Evolutionary conservation across 768 basidiomycete genomes (phyloP), one percentile per base, ranked within the genome.

Genomic region (Termitomyces titanicus): DNA sequence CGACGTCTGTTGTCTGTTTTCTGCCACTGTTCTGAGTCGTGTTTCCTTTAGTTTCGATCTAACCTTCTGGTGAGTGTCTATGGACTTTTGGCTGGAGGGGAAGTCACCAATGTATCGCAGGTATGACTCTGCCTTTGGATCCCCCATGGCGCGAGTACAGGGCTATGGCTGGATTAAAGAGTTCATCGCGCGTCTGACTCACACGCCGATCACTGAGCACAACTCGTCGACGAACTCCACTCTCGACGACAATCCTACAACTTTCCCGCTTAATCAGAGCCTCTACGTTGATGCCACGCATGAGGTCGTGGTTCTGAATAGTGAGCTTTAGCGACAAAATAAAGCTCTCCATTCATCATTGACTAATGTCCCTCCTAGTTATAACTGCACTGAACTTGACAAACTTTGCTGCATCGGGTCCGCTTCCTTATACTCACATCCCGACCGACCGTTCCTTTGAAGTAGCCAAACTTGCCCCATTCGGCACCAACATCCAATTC

Each of bases 281-380:
- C 66, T 95, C 33, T 95, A 94, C 55, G 92, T 93, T 7, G 94
- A 96, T 65, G 91, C 91, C 6, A 91, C 89, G 2, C 94, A 95
- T 54, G 94, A 96, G 63, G 90, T 92, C n/a, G 89, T 94, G 37
- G 84, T 94, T 0, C 71, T 93, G n/a, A 88, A 93, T 63, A 81
- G 89, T 89, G 57, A 18, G 81, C 71, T n/a, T n/a, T 15, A 47
- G 37, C 13, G 18, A 25, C 24, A 35, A 17, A 18, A 39, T 15
- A 34, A 2, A 43, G 11, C 47, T 7, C 24, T 50, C 2, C 31
- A 9, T 31, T 7, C 20, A 18, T 13, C 15, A 7, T 34, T 9
- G 20, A 42, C 29, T 22, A 33, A 33, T 7, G 8, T 15, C 20
- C 9, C 8, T 29, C 53, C 56, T 53, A 89, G 89, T 92, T 34